Conservation (phyloP, 2,329 filamentous ascomycete genomes). For the Lecanosticta acicola region DNA sequence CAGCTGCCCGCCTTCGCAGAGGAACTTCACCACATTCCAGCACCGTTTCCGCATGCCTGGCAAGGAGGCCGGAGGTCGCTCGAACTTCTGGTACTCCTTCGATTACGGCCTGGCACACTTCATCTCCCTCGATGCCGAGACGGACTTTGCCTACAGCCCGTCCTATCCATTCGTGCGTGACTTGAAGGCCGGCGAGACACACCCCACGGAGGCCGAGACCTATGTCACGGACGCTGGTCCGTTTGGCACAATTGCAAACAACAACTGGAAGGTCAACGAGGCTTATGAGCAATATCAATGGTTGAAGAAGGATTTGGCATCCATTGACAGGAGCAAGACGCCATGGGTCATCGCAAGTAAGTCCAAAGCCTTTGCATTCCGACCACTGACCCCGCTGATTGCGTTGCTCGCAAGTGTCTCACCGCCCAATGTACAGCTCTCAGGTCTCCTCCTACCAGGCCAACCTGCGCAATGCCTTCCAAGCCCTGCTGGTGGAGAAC, state of each 20-base stretch:
- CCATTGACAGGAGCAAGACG: slow-evolving; percentile 43
- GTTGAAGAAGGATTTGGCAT: slow-evolving; percentile 42
- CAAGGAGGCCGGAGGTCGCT: slow-evolving; percentile 43
- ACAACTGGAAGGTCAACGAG: slow-evolving; percentile 37
- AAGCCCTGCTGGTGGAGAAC: slow-evolving; percentile 41
- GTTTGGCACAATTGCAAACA: slow-evolving; percentile 41
- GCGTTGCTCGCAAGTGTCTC: slow-evolving; percentile 34
- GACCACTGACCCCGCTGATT: too few relatives aligned
- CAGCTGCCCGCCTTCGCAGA: slow-evolving; percentile 48
- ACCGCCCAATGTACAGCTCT: slow-evolving; percentile 47
- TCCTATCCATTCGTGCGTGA: slow-evolving; percentile 43
- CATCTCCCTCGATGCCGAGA: slow-evolving; percentile 45
- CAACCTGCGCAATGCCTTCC: slow-evolving; percentile 43
- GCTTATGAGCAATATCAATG: slow-evolving; percentile 46
- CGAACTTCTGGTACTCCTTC: slow-evolving; percentile 53
- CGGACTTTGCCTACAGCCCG: slow-evolving; percentile 47
- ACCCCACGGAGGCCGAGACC: slow-evolving; percentile 40
- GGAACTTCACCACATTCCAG: slow-evolving; percentile 49
- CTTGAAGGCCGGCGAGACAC: slow-evolving; percentile 31
- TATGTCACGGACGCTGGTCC: slow-evolving; percentile 47
- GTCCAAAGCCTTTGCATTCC: too few relatives aligned
- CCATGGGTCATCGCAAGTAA: slow-evolving; percentile 45
- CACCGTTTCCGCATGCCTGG: slow-evolving; percentile 51
- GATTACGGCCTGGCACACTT: slow-evolving; percentile 52
- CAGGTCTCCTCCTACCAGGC: slow-evolving; percentile 42